phyloP scores from a whole-genome alignment of 2,329 filamentous ascomycete species.

The Neonectria neomacrospora region DNA sequence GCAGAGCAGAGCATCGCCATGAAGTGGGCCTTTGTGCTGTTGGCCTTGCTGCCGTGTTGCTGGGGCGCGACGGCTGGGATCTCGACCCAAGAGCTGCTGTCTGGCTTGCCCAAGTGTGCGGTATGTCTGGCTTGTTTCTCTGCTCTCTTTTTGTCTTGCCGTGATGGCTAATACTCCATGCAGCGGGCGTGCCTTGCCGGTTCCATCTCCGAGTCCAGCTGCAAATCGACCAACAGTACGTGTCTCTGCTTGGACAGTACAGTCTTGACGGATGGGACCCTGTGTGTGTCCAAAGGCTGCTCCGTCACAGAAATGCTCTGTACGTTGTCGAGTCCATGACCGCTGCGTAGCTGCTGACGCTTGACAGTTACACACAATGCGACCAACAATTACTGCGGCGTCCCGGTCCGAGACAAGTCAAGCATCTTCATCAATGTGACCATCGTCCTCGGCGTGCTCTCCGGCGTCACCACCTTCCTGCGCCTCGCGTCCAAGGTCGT shows the following conservation, averaged over 20 bases:
- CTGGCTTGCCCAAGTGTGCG: slow-evolving; percentile 33
- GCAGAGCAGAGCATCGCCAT: slow-evolving; percentile 29
- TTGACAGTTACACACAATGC: slow-evolving; percentile 28
- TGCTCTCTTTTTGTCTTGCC: background rate
- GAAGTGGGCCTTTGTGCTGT: slow-evolving; percentile 41
- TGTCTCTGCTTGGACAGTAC: slow-evolving; percentile 38
- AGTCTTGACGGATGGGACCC: slow-evolving; percentile 32
- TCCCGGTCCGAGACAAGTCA: slow-evolving; percentile 30
- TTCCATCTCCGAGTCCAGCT: slow-evolving; percentile 32
- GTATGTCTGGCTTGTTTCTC: slow-evolving; percentile 15
- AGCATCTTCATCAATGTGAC: slow-evolving; percentile 27
- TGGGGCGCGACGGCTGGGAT: slow-evolving; percentile 21
- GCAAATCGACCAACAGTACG: slow-evolving; percentile 33
- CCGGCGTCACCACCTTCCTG: slow-evolving; percentile 29
- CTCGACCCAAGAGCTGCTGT: slow-evolving; percentile 30
- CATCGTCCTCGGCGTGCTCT: slow-evolving; percentile 32
- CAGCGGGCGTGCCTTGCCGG: slow-evolving; percentile 31
- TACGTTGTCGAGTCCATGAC: slow-evolving; percentile 12
- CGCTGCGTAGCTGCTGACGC: background rate
- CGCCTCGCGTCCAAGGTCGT: slow-evolving; percentile 34
- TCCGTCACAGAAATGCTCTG: slow-evolving; percentile 32
- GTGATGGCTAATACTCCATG: slow-evolving; percentile 23
- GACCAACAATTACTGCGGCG: slow-evolving; percentile 29
- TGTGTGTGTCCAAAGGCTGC: slow-evolving; percentile 37
- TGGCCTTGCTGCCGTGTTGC: slow-evolving; percentile 32